Base-by-base conservation (phyloP, 176 grass and related monocot species). In the Musa itinerans region DNA sequence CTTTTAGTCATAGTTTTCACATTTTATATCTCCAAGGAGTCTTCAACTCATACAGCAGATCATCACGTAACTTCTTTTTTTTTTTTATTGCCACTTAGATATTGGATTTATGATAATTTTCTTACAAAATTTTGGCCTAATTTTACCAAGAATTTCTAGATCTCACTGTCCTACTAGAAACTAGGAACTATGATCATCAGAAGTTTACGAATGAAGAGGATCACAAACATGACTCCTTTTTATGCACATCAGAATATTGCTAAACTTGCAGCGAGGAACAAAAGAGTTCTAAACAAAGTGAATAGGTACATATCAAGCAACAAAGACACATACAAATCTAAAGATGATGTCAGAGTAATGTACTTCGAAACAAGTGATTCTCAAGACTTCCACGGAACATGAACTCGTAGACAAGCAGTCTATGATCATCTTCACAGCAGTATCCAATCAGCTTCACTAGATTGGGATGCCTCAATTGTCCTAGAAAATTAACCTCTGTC, bases 341-440 rank as follows among this genome's bases (percentile, higher is more conserved):
- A 71, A 17, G 22, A 63, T 79, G 7, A 76, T 29, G 78, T 26
- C 66, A 78, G 78, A 75, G 72, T 49, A 14, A 79, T 87, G 22
- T 99, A 99, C 95, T 99, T 90, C 91, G 82, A 83, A 99, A 94
- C 87, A 99, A 85, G 71, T 99, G 95, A 62, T 99, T 99, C 89
- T 94, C 91, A 65, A 99, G 95, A 76, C 95, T 99, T 87, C 95
- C 95, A 71, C 95, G 88, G 79, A 92, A 99, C 95, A 99, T 91
- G 69, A 99, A 99, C 81, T 99, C 95, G 2, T 99, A 99, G 59
- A 99, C 95, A 71, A 99, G 95, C 67, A 99, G 74, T 53, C 95
- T 86, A 66, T 99, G 90, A 80, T 99, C 91, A 84, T 99, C 91
- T 83, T 99, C 95, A 19, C 95, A 99, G 78, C 95, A 99, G 80